Conservation (phyloP, 2,329 filamentous ascomycete genomes). For the Cercospora nicotianae region DNA sequence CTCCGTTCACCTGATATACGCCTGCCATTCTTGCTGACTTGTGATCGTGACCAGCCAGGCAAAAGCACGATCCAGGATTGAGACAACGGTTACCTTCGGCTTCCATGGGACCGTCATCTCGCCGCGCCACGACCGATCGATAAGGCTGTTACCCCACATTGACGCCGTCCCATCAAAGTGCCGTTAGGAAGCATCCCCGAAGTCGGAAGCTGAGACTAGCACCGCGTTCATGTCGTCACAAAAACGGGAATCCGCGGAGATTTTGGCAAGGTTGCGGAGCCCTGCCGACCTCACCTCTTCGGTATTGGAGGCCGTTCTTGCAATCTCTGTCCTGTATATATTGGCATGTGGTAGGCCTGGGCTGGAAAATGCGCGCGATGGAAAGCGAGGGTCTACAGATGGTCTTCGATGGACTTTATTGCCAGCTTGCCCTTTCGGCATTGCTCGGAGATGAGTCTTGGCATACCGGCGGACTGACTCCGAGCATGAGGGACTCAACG, state of each 20-base stretch:
- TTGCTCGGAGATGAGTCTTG: background rate
- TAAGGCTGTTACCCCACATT: constrained; percentile 1
- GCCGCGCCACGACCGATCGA: background rate
- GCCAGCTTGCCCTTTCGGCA: background rate
- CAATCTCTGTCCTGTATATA: background rate
- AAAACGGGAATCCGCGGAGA: constrained; percentile 3
- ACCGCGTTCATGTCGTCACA: background rate
- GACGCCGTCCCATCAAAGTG: constrained; percentile 11
- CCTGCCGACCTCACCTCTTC: constrained; percentile 8
- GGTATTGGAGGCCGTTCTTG: background rate
- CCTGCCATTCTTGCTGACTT: constrained; percentile 3
- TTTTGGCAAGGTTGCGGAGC: background rate
- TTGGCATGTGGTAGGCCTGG: background rate
- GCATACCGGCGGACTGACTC: background rate
- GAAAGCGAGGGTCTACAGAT: background rate
- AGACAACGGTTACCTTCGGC: constrained; percentile 11
- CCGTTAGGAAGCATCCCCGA: background rate
- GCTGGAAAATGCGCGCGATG: background rate
- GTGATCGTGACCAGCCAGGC: constrained; percentile 3
- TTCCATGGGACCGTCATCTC: background rate
- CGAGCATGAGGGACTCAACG: background rate
- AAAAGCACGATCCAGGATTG: constrained; percentile 7
- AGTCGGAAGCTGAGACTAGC: background rate
- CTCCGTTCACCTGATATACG: background rate
- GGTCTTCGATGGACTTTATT: background rate